Conservation (phyloP, 768 basidiomycete species). For the Rhodotorula sphaerocarpa region DNA sequence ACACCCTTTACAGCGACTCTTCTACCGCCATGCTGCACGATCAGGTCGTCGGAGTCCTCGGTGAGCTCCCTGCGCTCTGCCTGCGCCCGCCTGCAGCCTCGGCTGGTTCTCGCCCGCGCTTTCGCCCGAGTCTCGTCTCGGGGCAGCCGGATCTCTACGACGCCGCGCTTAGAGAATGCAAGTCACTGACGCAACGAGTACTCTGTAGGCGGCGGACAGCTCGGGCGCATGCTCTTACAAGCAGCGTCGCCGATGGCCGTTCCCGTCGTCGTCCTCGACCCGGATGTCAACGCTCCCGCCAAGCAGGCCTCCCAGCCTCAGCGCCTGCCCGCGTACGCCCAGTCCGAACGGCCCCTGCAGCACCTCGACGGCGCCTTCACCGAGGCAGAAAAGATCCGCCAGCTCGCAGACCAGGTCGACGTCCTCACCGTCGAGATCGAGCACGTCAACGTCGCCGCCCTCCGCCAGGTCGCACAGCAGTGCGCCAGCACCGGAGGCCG, state of each 20-base stretch:
- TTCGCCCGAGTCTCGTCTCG: neutral
- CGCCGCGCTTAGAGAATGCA: too few relatives aligned
- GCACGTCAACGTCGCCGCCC: constrained; percentile 72
- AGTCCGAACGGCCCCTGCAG: constrained; percentile 40
- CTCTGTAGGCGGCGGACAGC: constrained; percentile 72
- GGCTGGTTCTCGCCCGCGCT: neutral
- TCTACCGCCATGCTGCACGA: constrained; percentile 21
- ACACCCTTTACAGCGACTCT: neutral
- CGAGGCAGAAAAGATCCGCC: constrained; percentile 65
- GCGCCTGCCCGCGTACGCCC: constrained; percentile 47
- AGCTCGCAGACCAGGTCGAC: constrained; percentile 71
- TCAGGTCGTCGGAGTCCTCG: constrained; percentile 33
- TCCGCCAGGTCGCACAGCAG: constrained; percentile 54
- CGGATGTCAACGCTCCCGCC: constrained; percentile 69
- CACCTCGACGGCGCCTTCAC: constrained; percentile 88
- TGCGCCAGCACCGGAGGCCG: constrained; percentile 29
- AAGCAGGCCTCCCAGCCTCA: constrained; percentile 58
- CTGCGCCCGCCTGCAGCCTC: neutral
- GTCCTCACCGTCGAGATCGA: constrained; percentile 93
- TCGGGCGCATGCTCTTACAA: constrained; percentile 91
- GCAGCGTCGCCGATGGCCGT: constrained; percentile 81
- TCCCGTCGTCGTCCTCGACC: constrained; percentile 73
- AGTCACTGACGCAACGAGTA: too few relatives aligned
- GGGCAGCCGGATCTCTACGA: too few relatives aligned
- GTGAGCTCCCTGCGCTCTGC: neutral